phyloP scores from a whole-genome alignment of 257 asterid genomes.

The Solanum ossicruentum region DNA sequence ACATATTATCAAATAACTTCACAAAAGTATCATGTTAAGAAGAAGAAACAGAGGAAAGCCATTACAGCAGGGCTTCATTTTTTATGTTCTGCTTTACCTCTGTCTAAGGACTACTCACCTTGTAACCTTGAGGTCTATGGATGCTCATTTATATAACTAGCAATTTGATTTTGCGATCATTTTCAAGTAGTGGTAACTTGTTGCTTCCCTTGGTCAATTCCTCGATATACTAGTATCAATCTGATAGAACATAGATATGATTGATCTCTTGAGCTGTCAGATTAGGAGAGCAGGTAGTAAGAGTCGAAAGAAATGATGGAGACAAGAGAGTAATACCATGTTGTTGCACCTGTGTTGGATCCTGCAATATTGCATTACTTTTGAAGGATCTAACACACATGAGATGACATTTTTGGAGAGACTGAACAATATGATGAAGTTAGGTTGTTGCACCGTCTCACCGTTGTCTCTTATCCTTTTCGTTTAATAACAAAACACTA shows the following conservation, averaged over 20 bases:
- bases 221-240: neutral
- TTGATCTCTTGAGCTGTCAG: neutral
- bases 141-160: neutral
- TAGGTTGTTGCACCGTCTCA: no score
- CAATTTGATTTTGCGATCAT: neutral
- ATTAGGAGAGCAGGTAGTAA: no score
- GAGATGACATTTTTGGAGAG: neutral
- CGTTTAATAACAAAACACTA: neutral
- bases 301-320: no score
- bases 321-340: neutral
- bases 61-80: no score
- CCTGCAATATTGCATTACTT: neutral
- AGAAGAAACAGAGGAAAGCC: no score
- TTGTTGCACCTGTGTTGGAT: neutral
- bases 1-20: neutral
- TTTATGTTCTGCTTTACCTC: neutral
- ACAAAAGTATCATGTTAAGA: neutral
- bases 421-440: neutral
- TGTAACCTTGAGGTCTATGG: neutral
- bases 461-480: no score
- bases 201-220: neutral
- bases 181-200: neutral
- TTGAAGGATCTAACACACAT: neutral
- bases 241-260: neutral
- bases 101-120: neutral